Base-by-base conservation (phyloP, 768 basidiomycete species). In the Scleroderma bovista region DNA sequence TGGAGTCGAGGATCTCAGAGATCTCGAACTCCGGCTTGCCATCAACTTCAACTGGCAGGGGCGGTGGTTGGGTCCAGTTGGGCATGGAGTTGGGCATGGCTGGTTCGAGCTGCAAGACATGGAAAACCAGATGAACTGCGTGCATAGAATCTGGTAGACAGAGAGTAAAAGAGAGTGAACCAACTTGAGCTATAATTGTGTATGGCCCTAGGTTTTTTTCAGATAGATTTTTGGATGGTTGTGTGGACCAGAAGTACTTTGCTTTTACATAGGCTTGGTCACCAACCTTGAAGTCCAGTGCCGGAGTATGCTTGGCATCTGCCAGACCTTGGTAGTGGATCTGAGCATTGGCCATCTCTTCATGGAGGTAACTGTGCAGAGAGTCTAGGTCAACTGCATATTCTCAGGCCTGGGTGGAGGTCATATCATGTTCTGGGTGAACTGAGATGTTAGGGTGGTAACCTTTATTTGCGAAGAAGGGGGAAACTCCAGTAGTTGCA, bases 381-480 rank as follows among this genome's bases (percentile, higher is more conserved):
- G 34, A 15, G 6, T 13, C 12, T 17, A 36, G 12, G 12, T 36
- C 12, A 5, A 36, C n/a, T 15, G n/a, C 26, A 29, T 29, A 29
- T 5, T 29, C 26, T 5, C 9, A 9, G 9, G 26, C 26, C 26
- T 29, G 26, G 26, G 26, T 5, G 9, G 26, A 29, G 26, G 26
- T 29, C 5, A 29, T 4, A 29, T 29, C 9, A 9, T 29, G 26
- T 29, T 29, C 26, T 5, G 26, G 26, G 26, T n/a, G 9, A 5
- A 29, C 26, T 9, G 9, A 5, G 26, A 29, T 4, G 26, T 29
- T 29, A 3, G 64, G 66, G 37, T 68, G 46, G 23, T 54, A 57
- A 19, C 69, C 64, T 36, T 64, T 56, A 52, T 65, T 67, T 5
- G 63, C 36, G 38, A 60, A 65, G 56, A 70, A 69, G 0, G 65